These are phyloP conservation scores for Lachancea nothofagi DNA, from an alignment of 805 yeast genomes.

Conservation along the genomic window DNA sequence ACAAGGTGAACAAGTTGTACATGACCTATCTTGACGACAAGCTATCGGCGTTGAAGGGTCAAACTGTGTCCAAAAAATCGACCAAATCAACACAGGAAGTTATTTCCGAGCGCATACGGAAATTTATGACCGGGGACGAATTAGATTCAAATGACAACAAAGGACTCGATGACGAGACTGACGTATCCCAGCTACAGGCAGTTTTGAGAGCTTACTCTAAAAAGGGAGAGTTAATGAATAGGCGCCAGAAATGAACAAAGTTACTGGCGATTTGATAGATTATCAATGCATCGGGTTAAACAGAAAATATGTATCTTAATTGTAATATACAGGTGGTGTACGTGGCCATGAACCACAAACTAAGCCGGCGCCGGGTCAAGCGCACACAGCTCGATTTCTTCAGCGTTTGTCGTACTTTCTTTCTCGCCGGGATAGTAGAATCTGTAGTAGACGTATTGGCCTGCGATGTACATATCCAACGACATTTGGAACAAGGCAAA, in stretches of 20 bases:
- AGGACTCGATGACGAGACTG: background rate
- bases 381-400: constrained; percentile 4
- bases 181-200: constrained; percentile 13
- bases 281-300: no score
- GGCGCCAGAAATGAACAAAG: background rate
- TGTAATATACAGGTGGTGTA: background rate
- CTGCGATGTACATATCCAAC: constrained; percentile 66
- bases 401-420: background rate
- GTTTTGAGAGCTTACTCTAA: constrained; percentile 24
- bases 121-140: constrained; percentile 8
- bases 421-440: constrained; percentile 28
- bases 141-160: background rate
- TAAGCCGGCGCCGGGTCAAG: background rate
- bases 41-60: constrained; percentile 23
- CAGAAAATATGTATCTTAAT: background rate
- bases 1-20: constrained; percentile 19
- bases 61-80: constrained; percentile 14
- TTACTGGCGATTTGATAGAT: background rate
- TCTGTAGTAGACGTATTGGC: constrained; percentile 63
- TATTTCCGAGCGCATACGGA: constrained; percentile 13
- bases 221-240: constrained; percentile 15
- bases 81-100: constrained; percentile 7
- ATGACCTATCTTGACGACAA: constrained; percentile 23
- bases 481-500: constrained; percentile 77
- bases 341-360: no score